Conservation (phyloP, 2,329 filamentous ascomycete species). For the Phialemoniopsis sp. region DNA sequence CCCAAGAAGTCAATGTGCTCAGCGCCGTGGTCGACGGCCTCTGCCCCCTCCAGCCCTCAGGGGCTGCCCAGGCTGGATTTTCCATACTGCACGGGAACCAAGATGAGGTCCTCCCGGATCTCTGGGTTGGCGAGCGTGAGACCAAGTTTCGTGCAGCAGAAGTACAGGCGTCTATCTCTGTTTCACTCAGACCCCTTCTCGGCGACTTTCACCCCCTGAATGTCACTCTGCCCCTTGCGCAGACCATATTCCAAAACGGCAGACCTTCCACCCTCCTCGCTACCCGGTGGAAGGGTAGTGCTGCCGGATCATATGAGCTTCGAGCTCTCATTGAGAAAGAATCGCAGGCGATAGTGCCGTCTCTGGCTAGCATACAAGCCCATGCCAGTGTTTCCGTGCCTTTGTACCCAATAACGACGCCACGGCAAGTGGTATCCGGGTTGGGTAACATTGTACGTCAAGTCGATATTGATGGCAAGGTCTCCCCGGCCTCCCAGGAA, state of each 20-base stretch:
- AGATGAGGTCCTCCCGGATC: conserved; percentile 34
- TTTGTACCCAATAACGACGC: conserved; percentile 58
- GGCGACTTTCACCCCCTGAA: conserved; percentile 16
- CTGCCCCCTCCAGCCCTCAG: conserved; percentile 23
- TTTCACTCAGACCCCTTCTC: conserved; percentile 26
- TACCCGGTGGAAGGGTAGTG: conserved; percentile 29
- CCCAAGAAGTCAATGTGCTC: conserved; percentile 38
- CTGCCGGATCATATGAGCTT: conserved; percentile 11
- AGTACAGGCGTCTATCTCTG: conserved; percentile 33
- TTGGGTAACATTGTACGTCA: conserved; percentile 77
- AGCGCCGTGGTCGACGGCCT: conserved; percentile 54
- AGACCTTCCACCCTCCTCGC: conserved; percentile 53
- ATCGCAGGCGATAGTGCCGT: conserved; percentile 24
- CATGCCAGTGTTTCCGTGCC: conserved; percentile 24
- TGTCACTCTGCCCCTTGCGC: conserved; percentile 63
- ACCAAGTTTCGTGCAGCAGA: conserved; percentile 12
- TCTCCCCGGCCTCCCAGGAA: conserved; percentile 64
- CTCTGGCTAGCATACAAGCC: conserved; percentile 8
- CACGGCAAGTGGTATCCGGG: conserved; percentile 58
- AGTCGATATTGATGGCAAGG: conserved; percentile 42
- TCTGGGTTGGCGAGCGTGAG: conserved; percentile 29
- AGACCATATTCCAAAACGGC: conserved; percentile 74
- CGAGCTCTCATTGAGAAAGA: conserved; percentile 25
- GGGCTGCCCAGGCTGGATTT: conserved; percentile 35
- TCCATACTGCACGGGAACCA: conserved; percentile 44